Evolutionary conservation across 2,329 filamentous ascomycete species (phyloP).

Genomic region (Didymella sp.): DNA sequence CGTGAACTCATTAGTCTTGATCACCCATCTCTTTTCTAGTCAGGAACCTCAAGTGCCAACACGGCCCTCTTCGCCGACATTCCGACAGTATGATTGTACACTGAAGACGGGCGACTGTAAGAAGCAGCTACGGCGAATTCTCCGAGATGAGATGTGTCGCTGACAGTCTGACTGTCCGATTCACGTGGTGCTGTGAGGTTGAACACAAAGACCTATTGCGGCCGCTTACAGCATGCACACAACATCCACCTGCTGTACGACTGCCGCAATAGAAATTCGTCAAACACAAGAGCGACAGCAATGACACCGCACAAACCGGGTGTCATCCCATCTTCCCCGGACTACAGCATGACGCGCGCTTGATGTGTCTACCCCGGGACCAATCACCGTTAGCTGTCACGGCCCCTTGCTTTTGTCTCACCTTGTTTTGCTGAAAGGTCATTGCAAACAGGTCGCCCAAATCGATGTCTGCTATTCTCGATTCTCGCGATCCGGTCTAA

Average conservation of each 20-base stretch:
- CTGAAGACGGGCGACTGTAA: not conserved
- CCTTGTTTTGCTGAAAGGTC: slow-evolving; percentile 6
- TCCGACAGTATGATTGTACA: not conserved
- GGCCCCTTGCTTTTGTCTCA: slow-evolving; percentile 30
- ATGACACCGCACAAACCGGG: slow-evolving; percentile 23
- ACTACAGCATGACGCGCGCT: slow-evolving; percentile 17
- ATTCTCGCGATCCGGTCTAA: slow-evolving; percentile 14
- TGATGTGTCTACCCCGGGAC: slow-evolving; percentile 1
- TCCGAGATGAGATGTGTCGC: not conserved
- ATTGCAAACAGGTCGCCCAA: slow-evolving; percentile 9
- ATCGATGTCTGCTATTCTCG: not conserved
- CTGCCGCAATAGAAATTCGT: slow-evolving; percentile 10
- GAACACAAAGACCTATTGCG: slow-evolving; percentile 1
- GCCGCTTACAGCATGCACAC: slow-evolving; percentile 9
- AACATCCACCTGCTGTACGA: slow-evolving; percentile 4
- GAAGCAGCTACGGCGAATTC: not conserved
- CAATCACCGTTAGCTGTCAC: slow-evolving; percentile 1
- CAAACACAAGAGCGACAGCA: slow-evolving; percentile 20
- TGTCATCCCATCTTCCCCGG: slow-evolving; percentile 31
- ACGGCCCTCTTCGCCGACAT: not conserved
- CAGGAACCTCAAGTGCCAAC: not conserved
- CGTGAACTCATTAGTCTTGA: not conserved
- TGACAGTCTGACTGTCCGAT: slow-evolving; percentile 2
- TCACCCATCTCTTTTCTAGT: not conserved
- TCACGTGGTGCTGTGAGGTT: not conserved